phyloP scores from a whole-genome alignment of 768 basidiomycete genomes.

The Panellus pusillus region DNA sequence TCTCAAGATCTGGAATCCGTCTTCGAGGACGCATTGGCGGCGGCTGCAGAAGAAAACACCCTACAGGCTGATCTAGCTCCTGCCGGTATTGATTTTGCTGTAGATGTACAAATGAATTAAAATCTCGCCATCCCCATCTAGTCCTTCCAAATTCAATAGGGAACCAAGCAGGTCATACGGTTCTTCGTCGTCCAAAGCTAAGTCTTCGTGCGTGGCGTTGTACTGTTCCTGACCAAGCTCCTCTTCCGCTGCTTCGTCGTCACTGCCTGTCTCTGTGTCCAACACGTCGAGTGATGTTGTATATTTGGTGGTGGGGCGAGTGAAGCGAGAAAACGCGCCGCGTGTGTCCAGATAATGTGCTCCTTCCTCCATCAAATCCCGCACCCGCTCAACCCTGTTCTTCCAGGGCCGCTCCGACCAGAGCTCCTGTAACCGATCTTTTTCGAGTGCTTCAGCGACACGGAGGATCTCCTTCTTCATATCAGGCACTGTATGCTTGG shows the following conservation, averaged over 20 bases:
- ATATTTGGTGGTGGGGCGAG: background rate
- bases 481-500: slow-evolving; percentile 11
- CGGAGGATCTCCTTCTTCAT: slow-evolving; percentile 4
- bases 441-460: slow-evolving; percentile 3
- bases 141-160: no score
- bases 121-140: no score
- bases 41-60: no score
- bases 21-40: no score
- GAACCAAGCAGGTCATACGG: no score
- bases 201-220: slow-evolving; percentile 2
- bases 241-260: background rate
- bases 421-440: slow-evolving; percentile 11
- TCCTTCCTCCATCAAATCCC: slow-evolving; percentile 18
- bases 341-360: slow-evolving; percentile 12
- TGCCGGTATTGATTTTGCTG: no score
- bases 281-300: no score
- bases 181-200: slow-evolving; percentile 13
- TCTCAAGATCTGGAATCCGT: no score
- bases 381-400: background rate
- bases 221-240: background rate
- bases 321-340: slow-evolving; percentile 14
- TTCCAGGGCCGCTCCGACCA: slow-evolving; percentile 2
- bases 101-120: no score
- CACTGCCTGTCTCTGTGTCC: no score
- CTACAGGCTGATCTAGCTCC: no score